Percentiles rank a stretch among this genome's conserved stretches.
Conservation (phyloP, 2,329 filamentous ascomycete genomes). For the Sphaerostilbella broomeana region DNA sequence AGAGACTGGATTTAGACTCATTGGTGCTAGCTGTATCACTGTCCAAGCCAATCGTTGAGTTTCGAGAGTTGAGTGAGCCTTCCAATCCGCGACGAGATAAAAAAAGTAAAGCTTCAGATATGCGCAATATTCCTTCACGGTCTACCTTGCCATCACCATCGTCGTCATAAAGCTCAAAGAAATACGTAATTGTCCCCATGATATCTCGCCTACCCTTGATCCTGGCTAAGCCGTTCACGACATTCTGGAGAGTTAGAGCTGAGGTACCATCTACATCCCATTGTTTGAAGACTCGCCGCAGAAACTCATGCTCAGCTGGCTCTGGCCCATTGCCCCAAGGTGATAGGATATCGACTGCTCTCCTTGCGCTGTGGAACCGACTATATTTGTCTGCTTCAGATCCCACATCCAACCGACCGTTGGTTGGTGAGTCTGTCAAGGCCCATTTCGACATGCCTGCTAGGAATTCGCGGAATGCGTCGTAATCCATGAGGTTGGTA, state of each 20-base stretch:
- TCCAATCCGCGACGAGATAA: conserved; percentile 83
- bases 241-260: conserved; percentile 80
- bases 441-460: conserved; percentile 90
- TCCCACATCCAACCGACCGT: conserved; percentile 42
- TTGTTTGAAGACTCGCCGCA: conserved; percentile 76
- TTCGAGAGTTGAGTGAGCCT: conserved; percentile 61
- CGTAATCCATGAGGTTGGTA: conserved; percentile 93
- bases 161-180: conserved; percentile 96
- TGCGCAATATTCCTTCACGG: conserved; percentile 86
- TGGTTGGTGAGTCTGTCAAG: conserved; percentile 72
- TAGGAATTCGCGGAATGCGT: conserved; percentile 89
- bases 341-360: conserved; percentile 37
- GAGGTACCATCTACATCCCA: conserved; percentile 78
- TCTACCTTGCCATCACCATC: conserved; percentile 86
- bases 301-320: conserved; percentile 91
- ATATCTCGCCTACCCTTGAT: conserved; percentile 94
- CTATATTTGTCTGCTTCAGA: conserved; percentile 50
- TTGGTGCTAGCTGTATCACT: conserved; percentile 26
- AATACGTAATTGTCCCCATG: conserved; percentile 96
- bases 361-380: conserved; percentile 53
- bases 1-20: conserved; percentile 34
- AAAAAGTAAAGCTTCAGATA: conserved; percentile 90
- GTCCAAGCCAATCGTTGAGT: conserved; percentile 49
- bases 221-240: conserved; percentile 81
- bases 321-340: conserved; percentile 53